phyloP scores from a whole-genome alignment of 495 filamentous ascomycete species.

The Podospora anserina region DNA sequence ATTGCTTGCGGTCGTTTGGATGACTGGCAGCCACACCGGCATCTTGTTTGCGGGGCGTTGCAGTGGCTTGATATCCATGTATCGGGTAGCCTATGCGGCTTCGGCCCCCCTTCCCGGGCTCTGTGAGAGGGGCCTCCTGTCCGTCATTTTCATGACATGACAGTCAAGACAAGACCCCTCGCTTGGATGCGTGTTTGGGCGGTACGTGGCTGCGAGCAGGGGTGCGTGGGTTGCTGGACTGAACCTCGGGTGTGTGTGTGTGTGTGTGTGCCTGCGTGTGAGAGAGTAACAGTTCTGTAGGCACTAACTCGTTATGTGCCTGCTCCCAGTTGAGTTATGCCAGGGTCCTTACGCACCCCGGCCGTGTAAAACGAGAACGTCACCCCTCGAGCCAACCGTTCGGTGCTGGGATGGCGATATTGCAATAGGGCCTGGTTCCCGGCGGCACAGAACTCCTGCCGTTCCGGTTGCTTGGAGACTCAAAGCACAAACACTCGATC shows the following conservation, averaged over 20 bases:
- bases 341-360: slow-evolving; percentile 4
- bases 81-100: slow-evolving; percentile 11
- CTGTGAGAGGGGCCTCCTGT: slow-evolving; percentile 14
- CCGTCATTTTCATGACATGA: slow-evolving; percentile 22
- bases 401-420: slow-evolving; percentile 13
- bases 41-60: slow-evolving; percentile 13
- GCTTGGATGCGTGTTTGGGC: slow-evolving; percentile 3
- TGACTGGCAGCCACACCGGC: slow-evolving; percentile 2
- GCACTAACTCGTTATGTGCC: neutral
- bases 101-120: slow-evolving; percentile 10
- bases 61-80: slow-evolving; percentile 4
- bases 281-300: neutral
- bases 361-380: slow-evolving; percentile 11
- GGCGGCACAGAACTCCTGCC: slow-evolving; percentile 10
- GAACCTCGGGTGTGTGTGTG: neutral
- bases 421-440: neutral
- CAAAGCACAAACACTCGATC: slow-evolving; percentile 23
- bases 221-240: neutral
- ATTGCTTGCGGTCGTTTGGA: slow-evolving; percentile 8
- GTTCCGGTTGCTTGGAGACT: slow-evolving; percentile 6
- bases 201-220: neutral
- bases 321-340: neutral
- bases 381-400: slow-evolving; percentile 26
- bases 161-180: slow-evolving; percentile 17
- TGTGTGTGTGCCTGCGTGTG: neutral